Percentiles rank a stretch among this genome's conserved stretches.
Conservation (phyloP, 768 basidiomycete species). For the Saitozyma podzolica region DNA sequence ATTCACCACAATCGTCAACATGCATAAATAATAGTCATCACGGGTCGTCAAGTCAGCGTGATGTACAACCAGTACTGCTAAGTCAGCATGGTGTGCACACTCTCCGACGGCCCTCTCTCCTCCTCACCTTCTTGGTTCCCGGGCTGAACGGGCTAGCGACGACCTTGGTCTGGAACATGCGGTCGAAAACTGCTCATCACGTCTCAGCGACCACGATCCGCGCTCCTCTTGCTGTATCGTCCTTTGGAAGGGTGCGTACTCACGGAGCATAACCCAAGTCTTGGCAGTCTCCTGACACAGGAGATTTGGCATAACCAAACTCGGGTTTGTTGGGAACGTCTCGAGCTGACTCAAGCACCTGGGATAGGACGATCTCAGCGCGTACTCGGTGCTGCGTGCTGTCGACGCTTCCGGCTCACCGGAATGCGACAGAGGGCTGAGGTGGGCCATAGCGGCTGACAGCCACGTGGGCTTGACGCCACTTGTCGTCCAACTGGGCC, state of each 20-base stretch:
- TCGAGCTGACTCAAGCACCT: slow-evolving; percentile 88
- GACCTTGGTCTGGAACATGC: slow-evolving; percentile 44
- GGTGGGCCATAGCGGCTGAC: slow-evolving; percentile 75
- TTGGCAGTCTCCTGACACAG: slow-evolving; percentile 86
- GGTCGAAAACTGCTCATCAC: slow-evolving; percentile 33
- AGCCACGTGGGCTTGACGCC: slow-evolving; percentile 82
- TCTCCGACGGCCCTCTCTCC: neutral
- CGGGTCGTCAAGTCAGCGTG: neutral
- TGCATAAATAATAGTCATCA: too few species aligned
- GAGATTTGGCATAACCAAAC: slow-evolving; percentile 79
- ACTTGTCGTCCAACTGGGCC: slow-evolving; percentile 84
- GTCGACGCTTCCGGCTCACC: slow-evolving; percentile 55
- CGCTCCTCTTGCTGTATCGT: too few species aligned
- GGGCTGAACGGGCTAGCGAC: slow-evolving; percentile 19
- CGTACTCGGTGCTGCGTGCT: slow-evolving; percentile 51
- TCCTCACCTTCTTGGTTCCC: slow-evolving; percentile 43
- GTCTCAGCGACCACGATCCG: neutral
- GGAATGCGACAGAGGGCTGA: slow-evolving; percentile 40
- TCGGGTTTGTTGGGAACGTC: slow-evolving; percentile 72
- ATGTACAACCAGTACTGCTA: slow-evolving; percentile 23
- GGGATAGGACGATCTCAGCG: neutral
- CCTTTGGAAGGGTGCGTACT: slow-evolving; percentile 36
- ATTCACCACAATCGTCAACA: too few species aligned
- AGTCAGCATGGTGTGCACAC: neutral
- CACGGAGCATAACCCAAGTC: slow-evolving; percentile 81